Evolutionary conservation across 1,284 basidiomycete genomes (phyloP).

Genomic region (Uromyces viciae-fabae): DNA sequence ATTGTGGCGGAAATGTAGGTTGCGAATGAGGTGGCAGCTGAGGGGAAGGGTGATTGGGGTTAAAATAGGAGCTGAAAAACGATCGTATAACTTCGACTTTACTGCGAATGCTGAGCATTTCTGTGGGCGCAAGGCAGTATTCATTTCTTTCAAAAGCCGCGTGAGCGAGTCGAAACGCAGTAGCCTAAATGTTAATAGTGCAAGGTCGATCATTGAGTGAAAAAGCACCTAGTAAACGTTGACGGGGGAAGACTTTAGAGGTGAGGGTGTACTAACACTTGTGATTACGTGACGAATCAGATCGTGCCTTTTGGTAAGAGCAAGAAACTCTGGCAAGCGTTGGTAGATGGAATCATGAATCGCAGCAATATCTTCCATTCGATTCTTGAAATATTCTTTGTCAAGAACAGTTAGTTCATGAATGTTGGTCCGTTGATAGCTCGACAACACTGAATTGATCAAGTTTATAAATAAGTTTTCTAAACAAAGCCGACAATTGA

Average conservation of each 20-base stretch:
- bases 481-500: background rate
- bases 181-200: no score
- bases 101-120: slow-evolving; percentile 18
- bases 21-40: no score
- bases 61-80: slow-evolving; percentile 1
- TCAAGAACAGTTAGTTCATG: slow-evolving; percentile 16
- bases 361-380: slow-evolving; percentile 34
- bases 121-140: slow-evolving; percentile 6
- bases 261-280: slow-evolving; percentile 18
- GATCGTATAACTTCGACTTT: background rate
- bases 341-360: background rate
- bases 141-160: slow-evolving; percentile 11
- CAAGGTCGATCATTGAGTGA: no score
- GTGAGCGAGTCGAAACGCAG: slow-evolving; percentile 19
- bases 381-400: slow-evolving; percentile 26
- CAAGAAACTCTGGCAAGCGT: slow-evolving; percentile 36
- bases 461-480: background rate
- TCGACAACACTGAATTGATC: slow-evolving; percentile 26
- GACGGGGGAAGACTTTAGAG: no score
- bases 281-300: slow-evolving; percentile 20
- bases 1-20: no score
- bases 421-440: slow-evolving; percentile 5
- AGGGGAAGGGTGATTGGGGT: slow-evolving; percentile 7
- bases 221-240: no score
- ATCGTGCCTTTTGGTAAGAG: background rate